Evolutionary conservation across 768 basidiomycete species (phyloP).

Genomic region (Tylopilus sp.): DNA sequence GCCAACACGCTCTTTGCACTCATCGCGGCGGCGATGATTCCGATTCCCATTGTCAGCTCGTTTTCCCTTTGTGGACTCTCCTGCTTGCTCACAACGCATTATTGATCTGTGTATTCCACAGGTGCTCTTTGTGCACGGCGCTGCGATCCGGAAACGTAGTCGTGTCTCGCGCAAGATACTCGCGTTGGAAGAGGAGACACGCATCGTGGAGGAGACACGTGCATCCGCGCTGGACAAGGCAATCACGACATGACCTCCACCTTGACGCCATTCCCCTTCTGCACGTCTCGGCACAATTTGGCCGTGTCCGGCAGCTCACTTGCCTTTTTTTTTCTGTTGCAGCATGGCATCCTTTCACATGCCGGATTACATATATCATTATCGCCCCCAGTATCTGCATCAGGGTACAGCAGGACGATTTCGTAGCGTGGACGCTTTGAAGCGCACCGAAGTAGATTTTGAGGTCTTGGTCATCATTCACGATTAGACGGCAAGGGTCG

Average conservation of each 20-base stretch:
- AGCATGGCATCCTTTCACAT: too few species aligned
- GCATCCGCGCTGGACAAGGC: background rate
- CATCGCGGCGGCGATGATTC: constrained; percentile 51
- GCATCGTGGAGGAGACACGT: background rate
- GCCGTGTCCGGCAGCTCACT: too few species aligned
- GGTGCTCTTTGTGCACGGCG: constrained; percentile 32
- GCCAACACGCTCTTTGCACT: constrained; percentile 55
- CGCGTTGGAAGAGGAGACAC: constrained; percentile 9
- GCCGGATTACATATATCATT: too few species aligned
- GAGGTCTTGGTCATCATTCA: too few species aligned
- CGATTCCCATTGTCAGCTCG: constrained; percentile 53
- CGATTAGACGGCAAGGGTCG: too few species aligned
- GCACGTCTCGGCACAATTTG: too few species aligned
- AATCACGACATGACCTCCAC: background rate
- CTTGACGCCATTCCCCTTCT: background rate
- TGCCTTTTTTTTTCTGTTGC: too few species aligned
- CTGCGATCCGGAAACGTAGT: constrained; percentile 31
- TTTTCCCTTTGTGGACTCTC: too few species aligned
- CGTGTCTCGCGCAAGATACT: constrained; percentile 25
- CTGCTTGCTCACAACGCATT: background rate
- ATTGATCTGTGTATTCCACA: background rate
- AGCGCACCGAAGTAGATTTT: too few species aligned
- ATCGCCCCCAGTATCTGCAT: too few species aligned
- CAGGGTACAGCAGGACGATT: too few species aligned
- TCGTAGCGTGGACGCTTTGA: too few species aligned